A percentile compares a stretch with the other conserved stretches of the same genome.
Conservation (phyloP, 371 early-diverging fungal genomes). For the Mucor sp. region DNA sequence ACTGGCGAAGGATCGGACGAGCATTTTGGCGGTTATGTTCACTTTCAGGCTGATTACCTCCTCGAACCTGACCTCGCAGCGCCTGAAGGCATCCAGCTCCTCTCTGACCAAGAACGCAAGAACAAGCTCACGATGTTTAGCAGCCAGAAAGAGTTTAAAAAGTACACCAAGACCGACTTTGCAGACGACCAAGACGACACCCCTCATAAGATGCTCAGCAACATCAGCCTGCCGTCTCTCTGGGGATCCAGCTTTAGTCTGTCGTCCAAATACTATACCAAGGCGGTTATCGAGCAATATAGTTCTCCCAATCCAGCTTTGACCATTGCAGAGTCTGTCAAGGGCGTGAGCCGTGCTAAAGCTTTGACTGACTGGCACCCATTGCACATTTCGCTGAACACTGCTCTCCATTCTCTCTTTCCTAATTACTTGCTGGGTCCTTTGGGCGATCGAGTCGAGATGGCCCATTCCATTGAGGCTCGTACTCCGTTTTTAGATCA, state of each 20-base stretch:
- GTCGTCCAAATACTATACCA: background rate
- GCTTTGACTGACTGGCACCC: conserved; percentile 23
- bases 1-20: conserved; percentile 71
- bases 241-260: background rate
- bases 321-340: conserved; percentile 4
- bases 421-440: conserved; percentile 3
- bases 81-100: conserved; percentile 5
- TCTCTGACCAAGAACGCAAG: conserved; percentile 4
- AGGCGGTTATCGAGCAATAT: background rate
- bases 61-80: conserved; percentile 13
- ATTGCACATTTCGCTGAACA: conserved; percentile 13
- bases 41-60: conserved; percentile 44
- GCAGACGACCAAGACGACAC: background rate
- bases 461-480: conserved; percentile 25
- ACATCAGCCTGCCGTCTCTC: background rate
- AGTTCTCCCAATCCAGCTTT: conserved; percentile 6
- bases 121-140: background rate
- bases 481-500: conserved; percentile 26
- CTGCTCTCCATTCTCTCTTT: conserved; percentile 14
- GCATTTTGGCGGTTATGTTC: conserved; percentile 63
- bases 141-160: background rate
- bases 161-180: background rate
- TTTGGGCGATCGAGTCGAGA: conserved; percentile 23
- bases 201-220: background rate
- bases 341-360: conserved; percentile 9